Conservation (phyloP, 768 basidiomycete genomes). For the Astraeus odoratus region DNA sequence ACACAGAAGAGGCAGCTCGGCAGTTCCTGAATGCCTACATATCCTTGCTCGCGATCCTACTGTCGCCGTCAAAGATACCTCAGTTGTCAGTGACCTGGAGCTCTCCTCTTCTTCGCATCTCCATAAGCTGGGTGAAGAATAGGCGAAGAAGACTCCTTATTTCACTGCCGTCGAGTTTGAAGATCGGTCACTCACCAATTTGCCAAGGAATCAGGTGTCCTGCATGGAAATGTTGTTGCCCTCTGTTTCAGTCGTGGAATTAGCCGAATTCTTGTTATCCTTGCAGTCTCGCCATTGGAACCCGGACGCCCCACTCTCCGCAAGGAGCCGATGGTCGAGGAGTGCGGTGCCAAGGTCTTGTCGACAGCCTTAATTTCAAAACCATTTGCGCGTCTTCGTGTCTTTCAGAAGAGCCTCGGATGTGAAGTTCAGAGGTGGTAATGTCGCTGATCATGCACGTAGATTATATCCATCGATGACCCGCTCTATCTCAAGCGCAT, state of each 20-base stretch:
- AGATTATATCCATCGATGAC: constrained; percentile 25
- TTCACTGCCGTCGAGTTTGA: constrained; percentile 22
- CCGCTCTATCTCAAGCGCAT: constrained; percentile 21
- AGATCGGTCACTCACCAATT: constrained; percentile 26
- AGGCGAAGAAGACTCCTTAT: constrained; percentile 14
- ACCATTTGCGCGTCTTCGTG: constrained; percentile 20
- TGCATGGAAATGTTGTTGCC: constrained; percentile 19
- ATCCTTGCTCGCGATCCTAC: constrained; percentile 12
- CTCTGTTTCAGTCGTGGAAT: constrained; percentile 26
- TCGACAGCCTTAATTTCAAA: constrained; percentile 20
- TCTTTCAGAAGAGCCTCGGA: constrained; percentile 16
- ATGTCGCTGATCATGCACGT: not conserved
- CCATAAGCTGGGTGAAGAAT: constrained; percentile 8
- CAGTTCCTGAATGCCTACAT: constrained; percentile 26
- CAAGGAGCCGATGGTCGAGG: constrained; percentile 22
- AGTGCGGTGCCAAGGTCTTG: constrained; percentile 21
- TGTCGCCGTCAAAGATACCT: constrained; percentile 9
- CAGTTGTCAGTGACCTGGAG: constrained; percentile 8
- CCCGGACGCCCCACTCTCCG: constrained; percentile 24
- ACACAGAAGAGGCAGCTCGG: constrained; percentile 21
- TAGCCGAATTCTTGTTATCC: constrained; percentile 20
- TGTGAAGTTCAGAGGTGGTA: constrained; percentile 16
- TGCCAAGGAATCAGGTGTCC: constrained; percentile 23
- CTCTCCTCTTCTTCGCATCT: constrained; percentile 16
- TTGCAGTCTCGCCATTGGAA: constrained; percentile 25